Evolutionary conservation across 179 eudicot genomes (phyloP), one percentile per base, ranked within the genome.

Genomic region (Beta lomatogona): DNA sequence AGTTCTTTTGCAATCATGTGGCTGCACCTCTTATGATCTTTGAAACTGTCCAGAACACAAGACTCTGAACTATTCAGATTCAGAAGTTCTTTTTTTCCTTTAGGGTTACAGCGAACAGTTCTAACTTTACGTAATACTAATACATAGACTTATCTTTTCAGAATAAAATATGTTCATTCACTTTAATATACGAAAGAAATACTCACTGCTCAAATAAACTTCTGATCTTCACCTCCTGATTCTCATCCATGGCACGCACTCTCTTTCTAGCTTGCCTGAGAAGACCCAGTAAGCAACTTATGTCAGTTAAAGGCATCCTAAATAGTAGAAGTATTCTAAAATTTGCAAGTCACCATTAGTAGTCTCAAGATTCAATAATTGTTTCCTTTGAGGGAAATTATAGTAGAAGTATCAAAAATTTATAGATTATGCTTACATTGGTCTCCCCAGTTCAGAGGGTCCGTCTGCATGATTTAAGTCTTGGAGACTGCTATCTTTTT

Each of bases 1-100:
- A 97, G 88, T 78, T 91, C 97, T 82, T 85, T 89, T 73, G 98
- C 98, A 84, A 97, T 97, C 98, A 93, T 90, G 87, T 92, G 84
- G 87, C 89, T 91, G 89, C 97, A 97, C 87, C 91, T 93, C 84
- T 86, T 94, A 36, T 94, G 91, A 81, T 92, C 98, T 89, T 97
- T 94, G 79, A 90, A 97, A 89, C 99, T 97, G 82, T 66, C 83
- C 77, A 77, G 80, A 79, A 53, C 73, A 86, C 71, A 78, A 60
- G 10, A 12, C 77, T 74, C 68, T n/a, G 50, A 79, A 79, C 31
- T 16, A 55, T 21, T 36, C 16, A 72, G 45, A 59, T 60, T 59
- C 60, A 19, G 21, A 72, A 48, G 66, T 68, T 57, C 58, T 52
- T 79, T 79, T 50, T 12, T 46, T 64, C 19, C 74, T 70, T 45